Base-by-base conservation (phyloP, 148 eudicot genomes). In the Amaranthus hypochondriacus region DNA sequence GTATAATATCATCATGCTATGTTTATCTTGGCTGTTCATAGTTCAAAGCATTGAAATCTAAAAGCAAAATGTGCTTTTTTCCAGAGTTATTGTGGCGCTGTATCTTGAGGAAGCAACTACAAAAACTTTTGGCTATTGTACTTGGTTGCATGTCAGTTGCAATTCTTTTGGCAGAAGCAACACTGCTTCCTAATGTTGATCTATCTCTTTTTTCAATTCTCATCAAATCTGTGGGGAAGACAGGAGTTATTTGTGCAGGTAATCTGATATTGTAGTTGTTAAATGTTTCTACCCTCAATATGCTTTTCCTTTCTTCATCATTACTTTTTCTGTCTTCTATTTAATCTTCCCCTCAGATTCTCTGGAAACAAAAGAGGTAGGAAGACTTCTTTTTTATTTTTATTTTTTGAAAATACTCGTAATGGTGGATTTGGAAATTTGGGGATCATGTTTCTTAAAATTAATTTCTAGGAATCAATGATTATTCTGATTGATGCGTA, bases 121-220 rank as follows among this genome's bases (percentile, higher is more conserved):
- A 91, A 68, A 89, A 81, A 82, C 81, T 88, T 60, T 69, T 91
- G 79, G 97, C 98, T 63, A 81, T 91, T 62, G 42, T 89, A 77
- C 98, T 94, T 89, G 91, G 97, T 73, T 91, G 91, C 86, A 91
- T 94, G 93, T 94, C 98, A 70, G 97, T 82, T 73, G 91, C 98
- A n/a, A 89, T 94, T 77, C 98, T 94, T 72, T 80, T 94, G 83
- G 98, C 98, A 15, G 98, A 94, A 85, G 98, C 98, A 18, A 94
- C 98, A 6, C 76, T 94, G 63, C 83, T 94, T 72, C 91, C 93
- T 14, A 84, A 84, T 79, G 92, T 94, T 83, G 93, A 94, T 83
- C 87, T 94, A 59, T 94, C 98, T 68, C 86, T 95, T 50, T 92
- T 95, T 77, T 95, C 98, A 61, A 77, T 95, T 74, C 89, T 94